A percentile compares a stretch with the other conserved stretches of the same genome.
phyloP scores from a whole-genome alignment of 805 yeast species.

The Pichia eremophila region DNA sequence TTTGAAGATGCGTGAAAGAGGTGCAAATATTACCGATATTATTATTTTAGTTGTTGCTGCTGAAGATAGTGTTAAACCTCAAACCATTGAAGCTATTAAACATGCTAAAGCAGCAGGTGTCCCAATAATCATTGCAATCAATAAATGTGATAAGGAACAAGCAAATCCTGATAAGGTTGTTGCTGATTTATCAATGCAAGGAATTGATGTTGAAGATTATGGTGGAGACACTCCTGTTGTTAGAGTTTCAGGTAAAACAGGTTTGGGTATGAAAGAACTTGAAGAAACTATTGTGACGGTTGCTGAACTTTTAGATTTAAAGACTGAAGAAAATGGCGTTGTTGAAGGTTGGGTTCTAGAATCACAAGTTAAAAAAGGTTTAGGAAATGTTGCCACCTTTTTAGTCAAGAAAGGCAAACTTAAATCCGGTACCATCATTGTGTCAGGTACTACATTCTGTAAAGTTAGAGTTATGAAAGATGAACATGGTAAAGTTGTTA shows the following conservation, averaged over 20 bases:
- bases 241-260: constrained; percentile 80
- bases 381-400: constrained; percentile 82
- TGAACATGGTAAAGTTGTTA: constrained; percentile 56
- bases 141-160: constrained; percentile 80
- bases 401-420: constrained; percentile 73
- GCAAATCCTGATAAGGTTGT: constrained; percentile 68
- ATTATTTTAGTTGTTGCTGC: constrained; percentile 92
- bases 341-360: constrained; percentile 88
- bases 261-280: constrained; percentile 78
- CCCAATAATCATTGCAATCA: constrained; percentile 82
- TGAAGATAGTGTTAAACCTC: constrained; percentile 97
- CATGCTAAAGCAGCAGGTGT: constrained; percentile 80
- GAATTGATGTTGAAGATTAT: constrained; percentile 78
- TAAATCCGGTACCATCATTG: constrained; percentile 59
- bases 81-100: constrained; percentile 88
- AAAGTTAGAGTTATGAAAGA: constrained; percentile 71
- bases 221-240: constrained; percentile 95
- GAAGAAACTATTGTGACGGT: constrained; percentile 84
- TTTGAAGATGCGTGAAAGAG: constrained; percentile 91
- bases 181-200: constrained; percentile 67
- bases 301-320: constrained; percentile 74
- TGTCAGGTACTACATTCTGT: constrained; percentile 83
- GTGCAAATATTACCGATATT: constrained; percentile 89
- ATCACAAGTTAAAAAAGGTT: constrained; percentile 68
- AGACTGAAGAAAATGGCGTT: constrained; percentile 45